These are phyloP conservation scores for Cytospora schulzeri DNA, from an alignment of 2,329 filamentous ascomycete species.

Conservation along the genomic window DNA sequence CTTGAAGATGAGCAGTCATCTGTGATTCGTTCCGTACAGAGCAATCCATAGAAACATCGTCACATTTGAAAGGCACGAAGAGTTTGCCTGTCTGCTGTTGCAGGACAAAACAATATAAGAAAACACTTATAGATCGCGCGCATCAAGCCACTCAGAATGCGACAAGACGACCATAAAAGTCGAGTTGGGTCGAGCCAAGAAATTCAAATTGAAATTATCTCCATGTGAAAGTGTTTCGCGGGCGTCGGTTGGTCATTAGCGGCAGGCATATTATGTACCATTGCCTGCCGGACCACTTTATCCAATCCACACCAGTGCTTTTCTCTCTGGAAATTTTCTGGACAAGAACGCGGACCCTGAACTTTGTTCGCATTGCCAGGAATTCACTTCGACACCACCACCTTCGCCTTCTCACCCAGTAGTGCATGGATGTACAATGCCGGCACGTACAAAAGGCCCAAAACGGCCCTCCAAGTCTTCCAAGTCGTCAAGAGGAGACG, in stretches of 20 bases:
- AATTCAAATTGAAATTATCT: no score
- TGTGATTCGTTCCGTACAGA: no score
- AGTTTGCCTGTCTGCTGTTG: no score
- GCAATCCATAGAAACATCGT: no score
- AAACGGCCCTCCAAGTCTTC: constrained; percentile 14
- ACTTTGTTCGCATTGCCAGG: neutral
- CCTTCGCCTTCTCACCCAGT: neutral
- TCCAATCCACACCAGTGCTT: constrained; percentile 4
- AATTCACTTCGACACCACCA: neutral
- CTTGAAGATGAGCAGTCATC: no score
- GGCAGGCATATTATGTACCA: neutral
- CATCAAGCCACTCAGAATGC: no score
- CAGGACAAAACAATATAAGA: no score
- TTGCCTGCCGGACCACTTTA: neutral
- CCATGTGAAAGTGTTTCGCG: no score
- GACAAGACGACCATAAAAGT: no score
- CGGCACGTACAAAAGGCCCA: constrained; percentile 15
- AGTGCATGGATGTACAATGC: constrained; percentile 13
- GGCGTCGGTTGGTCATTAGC: neutral
- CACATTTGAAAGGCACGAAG: no score
- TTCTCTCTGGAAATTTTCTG: constrained; percentile 10
- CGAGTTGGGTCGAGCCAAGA: no score
- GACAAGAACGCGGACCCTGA: neutral
- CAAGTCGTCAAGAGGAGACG: constrained; percentile 28
- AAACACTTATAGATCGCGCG: no score